Evolutionary conservation across 1,139 yeast genomes (phyloP).

Genomic region (Arxiozyma telluris): DNA sequence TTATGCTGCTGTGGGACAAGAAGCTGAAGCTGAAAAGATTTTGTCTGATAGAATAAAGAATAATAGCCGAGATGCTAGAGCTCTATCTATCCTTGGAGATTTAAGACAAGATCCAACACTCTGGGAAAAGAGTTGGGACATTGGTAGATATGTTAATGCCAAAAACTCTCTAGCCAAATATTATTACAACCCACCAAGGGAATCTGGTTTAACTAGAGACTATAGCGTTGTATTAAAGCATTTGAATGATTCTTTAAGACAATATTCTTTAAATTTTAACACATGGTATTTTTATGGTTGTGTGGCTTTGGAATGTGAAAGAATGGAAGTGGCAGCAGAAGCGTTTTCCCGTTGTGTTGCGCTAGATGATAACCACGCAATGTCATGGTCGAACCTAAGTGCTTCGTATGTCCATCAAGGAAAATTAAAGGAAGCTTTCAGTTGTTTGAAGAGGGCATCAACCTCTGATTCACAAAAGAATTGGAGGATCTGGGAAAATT

Average conservation of each 20-base stretch:
- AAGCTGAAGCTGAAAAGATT: constrained; percentile 53
- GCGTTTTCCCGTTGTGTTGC: constrained; percentile 91
- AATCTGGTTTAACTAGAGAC: constrained; percentile 45
- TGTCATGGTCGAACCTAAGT: constrained; percentile 93
- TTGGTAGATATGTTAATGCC: constrained; percentile 76
- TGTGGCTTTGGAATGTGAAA: constrained; percentile 66
- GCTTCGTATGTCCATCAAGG: constrained; percentile 61
- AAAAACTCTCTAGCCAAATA: constrained; percentile 74
- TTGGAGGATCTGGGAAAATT: constrained; percentile 91
- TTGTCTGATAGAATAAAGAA: constrained; percentile 45
- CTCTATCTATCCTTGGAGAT: constrained; percentile 80
- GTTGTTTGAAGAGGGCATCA: constrained; percentile 72
- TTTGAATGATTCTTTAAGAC: constrained; percentile 63
- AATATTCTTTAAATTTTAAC: constrained; percentile 68
- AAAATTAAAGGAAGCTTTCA: constrained; percentile 68
- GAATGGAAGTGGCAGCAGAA: constrained; percentile 75
- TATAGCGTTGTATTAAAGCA: constrained; percentile 52
- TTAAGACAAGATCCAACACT: constrained; percentile 63
- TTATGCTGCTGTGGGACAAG: constrained; percentile 78
- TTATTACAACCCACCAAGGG: constrained; percentile 56
- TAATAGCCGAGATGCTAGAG: constrained; percentile 73
- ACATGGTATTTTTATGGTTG: constrained; percentile 95
- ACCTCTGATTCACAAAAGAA: constrained; percentile 62
- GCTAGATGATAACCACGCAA: constrained; percentile 70
- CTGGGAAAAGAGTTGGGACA: constrained; percentile 85